Conservation (phyloP, 371 early-diverging fungal species). For the Quaeritorhiza haematococci region DNA sequence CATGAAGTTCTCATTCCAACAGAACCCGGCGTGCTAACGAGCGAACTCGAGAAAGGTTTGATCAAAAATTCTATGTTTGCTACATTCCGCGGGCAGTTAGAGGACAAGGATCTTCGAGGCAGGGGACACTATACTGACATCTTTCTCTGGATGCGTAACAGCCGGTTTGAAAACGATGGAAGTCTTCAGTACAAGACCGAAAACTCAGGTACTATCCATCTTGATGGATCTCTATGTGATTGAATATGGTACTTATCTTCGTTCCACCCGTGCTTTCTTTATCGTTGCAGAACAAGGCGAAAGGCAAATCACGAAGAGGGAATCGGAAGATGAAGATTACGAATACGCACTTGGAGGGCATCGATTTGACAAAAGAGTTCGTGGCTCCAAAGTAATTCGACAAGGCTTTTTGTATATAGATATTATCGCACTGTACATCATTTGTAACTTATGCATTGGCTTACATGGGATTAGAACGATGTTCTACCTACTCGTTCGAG, state of each 20-base stretch:
- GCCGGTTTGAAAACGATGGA: constrained; percentile 76
- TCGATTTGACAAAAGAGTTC: constrained; percentile 71
- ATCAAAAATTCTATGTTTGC: too few species aligned
- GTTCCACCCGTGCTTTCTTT: too few species aligned
- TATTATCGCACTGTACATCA: too few species aligned
- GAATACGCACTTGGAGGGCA: constrained; percentile 16
- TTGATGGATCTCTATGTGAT: not conserved
- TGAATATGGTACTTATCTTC: too few species aligned
- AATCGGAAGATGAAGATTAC: constrained; percentile 16
- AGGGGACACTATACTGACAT: not conserved
- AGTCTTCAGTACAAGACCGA: constrained; percentile 35
- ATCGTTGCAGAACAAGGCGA: constrained; percentile 3
- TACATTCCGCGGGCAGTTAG: too few species aligned
- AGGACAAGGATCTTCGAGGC: too few species aligned
- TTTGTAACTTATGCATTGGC: too few species aligned
- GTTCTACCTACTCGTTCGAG: too few species aligned
- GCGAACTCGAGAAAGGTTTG: constrained; percentile 57
- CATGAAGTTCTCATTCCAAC: constrained; percentile 62
- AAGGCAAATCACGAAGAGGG: not conserved
- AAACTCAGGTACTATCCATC: not conserved
- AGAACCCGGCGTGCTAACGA: constrained; percentile 70
- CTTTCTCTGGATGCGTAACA: not conserved
- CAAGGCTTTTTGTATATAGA: too few species aligned
- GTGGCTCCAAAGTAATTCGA: too few species aligned
- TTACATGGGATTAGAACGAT: too few species aligned